Conservation (phyloP, 176 grass and related monocot species). For the Eragrostis nindensis region DNA sequence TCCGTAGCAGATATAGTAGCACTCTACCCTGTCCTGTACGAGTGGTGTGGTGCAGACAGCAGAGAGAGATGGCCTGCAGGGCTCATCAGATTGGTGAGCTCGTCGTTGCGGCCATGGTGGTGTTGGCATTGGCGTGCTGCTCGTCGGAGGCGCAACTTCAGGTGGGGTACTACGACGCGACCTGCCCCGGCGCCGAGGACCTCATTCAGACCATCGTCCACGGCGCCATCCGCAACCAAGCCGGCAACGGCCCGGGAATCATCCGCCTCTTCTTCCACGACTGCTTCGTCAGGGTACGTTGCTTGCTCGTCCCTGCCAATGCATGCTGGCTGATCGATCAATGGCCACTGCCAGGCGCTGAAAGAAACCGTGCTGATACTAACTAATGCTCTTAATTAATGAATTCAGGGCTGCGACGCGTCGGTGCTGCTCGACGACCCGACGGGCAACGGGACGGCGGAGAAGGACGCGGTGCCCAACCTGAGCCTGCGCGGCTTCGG, state of each 20-base stretch:
- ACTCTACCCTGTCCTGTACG: neutral
- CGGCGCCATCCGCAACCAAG: constrained; percentile 45
- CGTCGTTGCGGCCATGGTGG: neutral
- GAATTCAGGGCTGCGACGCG: constrained; percentile 59
- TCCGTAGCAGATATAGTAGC: neutral
- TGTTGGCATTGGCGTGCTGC: neutral
- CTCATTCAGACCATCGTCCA: constrained; percentile 51
- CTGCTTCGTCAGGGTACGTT: constrained; percentile 69
- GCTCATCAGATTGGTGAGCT: neutral
- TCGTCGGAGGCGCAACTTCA: constrained; percentile 27
- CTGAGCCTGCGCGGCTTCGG: constrained; percentile 50
- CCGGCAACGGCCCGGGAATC: constrained; percentile 60
- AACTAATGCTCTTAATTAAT: neutral
- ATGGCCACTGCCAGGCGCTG: no score
- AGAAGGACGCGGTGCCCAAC: constrained; percentile 52
- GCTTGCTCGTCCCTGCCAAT: no score
- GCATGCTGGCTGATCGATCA: no score
- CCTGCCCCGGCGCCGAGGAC: constrained; percentile 39
- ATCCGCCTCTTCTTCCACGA: constrained; percentile 81
- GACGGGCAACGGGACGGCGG: constrained; percentile 36
- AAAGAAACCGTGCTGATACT: no score
- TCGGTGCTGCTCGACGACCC: constrained; percentile 66
- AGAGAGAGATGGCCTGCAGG: neutral
- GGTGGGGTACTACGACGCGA: constrained; percentile 39
- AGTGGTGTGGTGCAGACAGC: neutral